Evolutionary conservation across 2,329 filamentous ascomycete species (phyloP).

Genomic region (Ophiostoma quercus): DNA sequence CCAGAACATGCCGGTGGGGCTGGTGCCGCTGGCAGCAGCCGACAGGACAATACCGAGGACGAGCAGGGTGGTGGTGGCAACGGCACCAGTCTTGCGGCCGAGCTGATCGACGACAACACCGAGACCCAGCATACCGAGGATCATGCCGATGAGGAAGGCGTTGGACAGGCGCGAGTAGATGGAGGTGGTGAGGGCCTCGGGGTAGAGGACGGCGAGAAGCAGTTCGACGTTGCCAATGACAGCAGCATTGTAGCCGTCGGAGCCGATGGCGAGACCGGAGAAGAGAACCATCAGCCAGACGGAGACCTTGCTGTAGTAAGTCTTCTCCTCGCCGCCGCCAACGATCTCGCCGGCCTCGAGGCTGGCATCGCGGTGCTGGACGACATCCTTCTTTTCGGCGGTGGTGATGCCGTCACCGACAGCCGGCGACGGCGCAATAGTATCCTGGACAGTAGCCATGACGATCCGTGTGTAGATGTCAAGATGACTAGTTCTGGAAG

Average conservation of each 20-base stretch:
- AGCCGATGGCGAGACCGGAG: slow-evolving; percentile 13
- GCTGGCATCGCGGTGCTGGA: neutral
- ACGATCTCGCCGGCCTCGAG: neutral
- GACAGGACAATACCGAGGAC: slow-evolving; percentile 42
- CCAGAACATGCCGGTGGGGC: slow-evolving; percentile 43
- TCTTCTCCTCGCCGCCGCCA: slow-evolving; percentile 2
- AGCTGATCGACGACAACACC: slow-evolving; percentile 46
- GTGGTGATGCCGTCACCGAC: neutral
- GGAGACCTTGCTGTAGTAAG: slow-evolving; percentile 12
- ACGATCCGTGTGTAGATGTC: neutral
- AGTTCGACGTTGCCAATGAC: slow-evolving; percentile 43
- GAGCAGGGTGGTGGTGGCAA: slow-evolving; percentile 43
- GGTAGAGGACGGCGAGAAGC: slow-evolving; percentile 40
- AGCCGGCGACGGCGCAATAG: neutral
- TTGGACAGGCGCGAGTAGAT: slow-evolving; percentile 51
- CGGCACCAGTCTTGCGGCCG: slow-evolving; percentile 45
- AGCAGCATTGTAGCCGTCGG: slow-evolving; percentile 23
- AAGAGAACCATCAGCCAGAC: slow-evolving; percentile 16
- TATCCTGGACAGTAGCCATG: slow-evolving; percentile 13
- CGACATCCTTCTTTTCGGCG: slow-evolving; percentile 9
- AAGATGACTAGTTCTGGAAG: neutral
- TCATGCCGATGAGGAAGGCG: slow-evolving; percentile 51
- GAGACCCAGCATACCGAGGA: slow-evolving; percentile 52
- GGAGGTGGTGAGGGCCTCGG: slow-evolving; percentile 38
- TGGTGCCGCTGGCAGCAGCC: slow-evolving; percentile 41